A percentile compares a stretch with the other conserved stretches of the same genome.
phyloP scores from a whole-genome alignment of 441 rosid genomes.

The Adansonia rubrostipa region DNA sequence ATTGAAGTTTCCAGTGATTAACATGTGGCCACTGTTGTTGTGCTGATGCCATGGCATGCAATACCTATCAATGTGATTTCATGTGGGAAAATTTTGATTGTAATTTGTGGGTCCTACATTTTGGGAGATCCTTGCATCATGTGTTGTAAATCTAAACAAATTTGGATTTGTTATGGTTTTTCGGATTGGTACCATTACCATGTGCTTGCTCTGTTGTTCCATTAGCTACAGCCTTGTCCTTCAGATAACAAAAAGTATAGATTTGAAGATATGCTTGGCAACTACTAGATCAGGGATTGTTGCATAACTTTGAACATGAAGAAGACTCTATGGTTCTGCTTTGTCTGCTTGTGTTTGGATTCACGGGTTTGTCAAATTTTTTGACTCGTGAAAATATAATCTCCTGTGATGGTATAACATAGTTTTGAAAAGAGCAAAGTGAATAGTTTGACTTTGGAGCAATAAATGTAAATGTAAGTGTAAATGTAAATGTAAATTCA shows the following conservation, averaged over 20 bases:
- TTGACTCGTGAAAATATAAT: neutral
- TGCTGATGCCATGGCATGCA: conserved; percentile 39
- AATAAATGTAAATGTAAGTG: conserved; percentile 19
- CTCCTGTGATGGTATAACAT: neutral
- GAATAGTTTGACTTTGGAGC: conserved; percentile 31
- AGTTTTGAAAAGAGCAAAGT: too few species aligned
- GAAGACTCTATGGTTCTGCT: neutral
- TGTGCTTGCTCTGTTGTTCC: conserved; percentile 5
- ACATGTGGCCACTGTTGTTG: neutral
- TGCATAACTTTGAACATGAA: neutral
- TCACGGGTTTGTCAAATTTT: conserved; percentile 6
- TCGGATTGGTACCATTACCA: neutral
- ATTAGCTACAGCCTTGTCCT: neutral
- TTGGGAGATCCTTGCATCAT: conserved; percentile 12
- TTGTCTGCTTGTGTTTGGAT: conserved; percentile 12
- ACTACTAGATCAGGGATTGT: neutral
- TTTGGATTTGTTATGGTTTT: conserved; percentile 7
- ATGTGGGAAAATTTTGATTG: conserved; percentile 42
- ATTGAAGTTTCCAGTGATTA: conserved; percentile 22
- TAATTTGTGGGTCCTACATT: conserved; percentile 27
- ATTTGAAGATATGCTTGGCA: neutral
- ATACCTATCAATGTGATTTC: conserved; percentile 66
- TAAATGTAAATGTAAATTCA: conserved; percentile 5
- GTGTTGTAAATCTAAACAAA: conserved; percentile 9
- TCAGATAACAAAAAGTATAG: neutral